phyloP scores from a whole-genome alignment of 2,329 filamentous ascomycete genomes.

The Verticillium alfalfae region DNA sequence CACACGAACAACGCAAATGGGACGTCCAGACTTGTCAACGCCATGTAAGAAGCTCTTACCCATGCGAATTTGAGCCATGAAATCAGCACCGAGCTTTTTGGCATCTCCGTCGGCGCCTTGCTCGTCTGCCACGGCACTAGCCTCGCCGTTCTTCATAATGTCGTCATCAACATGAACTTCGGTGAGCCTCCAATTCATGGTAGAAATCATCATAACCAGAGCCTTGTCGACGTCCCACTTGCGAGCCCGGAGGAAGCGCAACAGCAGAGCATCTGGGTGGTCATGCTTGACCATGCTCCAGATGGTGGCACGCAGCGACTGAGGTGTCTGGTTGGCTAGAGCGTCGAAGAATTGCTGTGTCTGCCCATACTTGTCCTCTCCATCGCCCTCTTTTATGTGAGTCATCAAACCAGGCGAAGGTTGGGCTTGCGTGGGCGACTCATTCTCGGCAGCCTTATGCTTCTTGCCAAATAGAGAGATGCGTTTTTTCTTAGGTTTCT shows the following conservation, averaged over 20 bases:
- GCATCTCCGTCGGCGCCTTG: constrained; percentile 48
- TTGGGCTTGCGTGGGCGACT: constrained; percentile 23
- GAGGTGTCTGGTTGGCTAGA: constrained; percentile 68
- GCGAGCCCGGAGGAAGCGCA: constrained; percentile 80
- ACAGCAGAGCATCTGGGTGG: constrained; percentile 77
- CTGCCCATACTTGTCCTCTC: constrained; percentile 90
- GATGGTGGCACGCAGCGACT: constrained; percentile 73
- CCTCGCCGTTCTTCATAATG: constrained; percentile 74
- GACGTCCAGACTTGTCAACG: constrained; percentile 74
- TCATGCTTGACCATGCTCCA: constrained; percentile 97
- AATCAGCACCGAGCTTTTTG: constrained; percentile 69
- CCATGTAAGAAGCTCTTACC: constrained; percentile 94
- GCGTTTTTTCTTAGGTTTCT: constrained; percentile 71
- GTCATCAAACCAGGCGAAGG: constrained; percentile 25
- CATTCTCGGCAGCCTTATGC: constrained; percentile 46
- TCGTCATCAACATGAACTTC: constrained; percentile 88
- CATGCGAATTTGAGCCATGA: constrained; percentile 76
- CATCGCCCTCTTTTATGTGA: constrained; percentile 38
- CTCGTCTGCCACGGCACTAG: constrained; percentile 54
- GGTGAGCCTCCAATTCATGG: constrained; percentile 81
- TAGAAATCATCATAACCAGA: constrained; percentile 88
- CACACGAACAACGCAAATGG: constrained; percentile 81
- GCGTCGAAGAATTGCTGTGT: constrained; percentile 81
- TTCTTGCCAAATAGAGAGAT: constrained; percentile 64
- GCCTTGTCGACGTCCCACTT: constrained; percentile 96